Evolutionary conservation across 257 asterid genomes (phyloP).

Genomic region (Capsicum baccatum): DNA sequence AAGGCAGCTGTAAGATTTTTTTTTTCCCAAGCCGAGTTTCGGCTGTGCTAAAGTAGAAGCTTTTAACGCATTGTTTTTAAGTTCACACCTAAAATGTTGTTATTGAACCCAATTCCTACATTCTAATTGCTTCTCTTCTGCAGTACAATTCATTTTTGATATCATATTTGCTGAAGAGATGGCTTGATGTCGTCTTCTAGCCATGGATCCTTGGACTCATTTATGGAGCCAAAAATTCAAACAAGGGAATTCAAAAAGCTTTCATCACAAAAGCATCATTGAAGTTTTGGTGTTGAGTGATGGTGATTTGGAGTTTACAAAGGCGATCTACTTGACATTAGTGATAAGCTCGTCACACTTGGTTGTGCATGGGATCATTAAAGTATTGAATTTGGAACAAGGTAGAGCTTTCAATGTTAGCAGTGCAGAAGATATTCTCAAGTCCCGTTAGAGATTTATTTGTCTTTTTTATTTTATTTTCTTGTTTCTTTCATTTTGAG

Average conservation of each 20-base stretch:
- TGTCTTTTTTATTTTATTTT: no score
- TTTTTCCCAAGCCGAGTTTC: not conserved
- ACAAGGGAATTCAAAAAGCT: no score
- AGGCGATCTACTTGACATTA: constrained; percentile 80
- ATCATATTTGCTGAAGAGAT: constrained; percentile 73
- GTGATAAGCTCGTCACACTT: constrained; percentile 86
- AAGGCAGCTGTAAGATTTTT: not conserved
- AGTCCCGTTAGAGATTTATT: not conserved
- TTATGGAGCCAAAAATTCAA: no score
- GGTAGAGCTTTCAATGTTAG: not conserved
- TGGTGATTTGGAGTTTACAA: constrained; percentile 80
- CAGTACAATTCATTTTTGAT: constrained; percentile 68
- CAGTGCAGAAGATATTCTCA: not conserved
- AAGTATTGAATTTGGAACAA: not conserved
- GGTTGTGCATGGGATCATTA: constrained; percentile 41
- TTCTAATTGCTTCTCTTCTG: constrained; percentile 28
- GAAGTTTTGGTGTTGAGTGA: constrained; percentile 79
- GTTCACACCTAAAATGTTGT: not conserved
- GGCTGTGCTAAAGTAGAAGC: not conserved
- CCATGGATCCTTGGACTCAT: not conserved
- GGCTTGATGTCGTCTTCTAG: constrained; percentile 36
- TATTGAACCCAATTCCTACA: not conserved
- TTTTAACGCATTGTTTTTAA: not conserved
- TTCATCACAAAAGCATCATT: no score
- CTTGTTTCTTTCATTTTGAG: constrained; percentile 25